Evolutionary conservation across 352 stramenopile genomes (phyloP).

Genomic region (Phytophthora citricola): DNA sequence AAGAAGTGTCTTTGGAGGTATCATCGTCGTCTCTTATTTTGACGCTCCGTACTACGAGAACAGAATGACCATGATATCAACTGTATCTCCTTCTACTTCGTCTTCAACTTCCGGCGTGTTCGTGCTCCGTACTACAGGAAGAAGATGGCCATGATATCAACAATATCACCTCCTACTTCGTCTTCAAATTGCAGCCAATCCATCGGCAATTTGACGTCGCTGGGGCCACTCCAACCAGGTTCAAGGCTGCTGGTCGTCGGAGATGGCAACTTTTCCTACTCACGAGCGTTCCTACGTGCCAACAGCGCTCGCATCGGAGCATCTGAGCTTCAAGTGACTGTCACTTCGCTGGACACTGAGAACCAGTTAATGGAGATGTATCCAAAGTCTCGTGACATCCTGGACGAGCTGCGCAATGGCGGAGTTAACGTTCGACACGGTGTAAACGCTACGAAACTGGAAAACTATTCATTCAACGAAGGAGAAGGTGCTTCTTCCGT

Average conservation of each 20-base stretch:
- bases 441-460: slow-evolving; percentile 77
- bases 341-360: slow-evolving; percentile 74
- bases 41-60: no score
- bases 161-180: slow-evolving; percentile 7
- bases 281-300: slow-evolving; percentile 69
- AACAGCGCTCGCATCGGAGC: slow-evolving; percentile 37
- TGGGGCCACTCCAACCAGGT: slow-evolving; percentile 40
- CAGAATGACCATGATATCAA: no score
- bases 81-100: no score
- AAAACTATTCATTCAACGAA: slow-evolving; percentile 40
- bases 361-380: slow-evolving; percentile 81
- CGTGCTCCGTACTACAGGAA: slow-evolving; percentile 8
- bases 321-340: slow-evolving; percentile 40
- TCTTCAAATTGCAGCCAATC: background rate
- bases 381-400: slow-evolving; percentile 55
- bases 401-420: slow-evolving; percentile 59
- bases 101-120: slow-evolving; percentile 3
- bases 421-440: slow-evolving; percentile 66
- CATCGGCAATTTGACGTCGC: slow-evolving; percentile 63
- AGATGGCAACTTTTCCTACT: slow-evolving; percentile 89
- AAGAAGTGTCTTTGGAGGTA: no score
- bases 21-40: no score
- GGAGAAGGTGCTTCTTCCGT: background rate
- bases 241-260: slow-evolving; percentile 73
- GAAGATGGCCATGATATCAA: slow-evolving; percentile 4